phyloP scores from a whole-genome alignment of 2,329 filamentous ascomycete species.

The Aquanectria penicillioides region DNA sequence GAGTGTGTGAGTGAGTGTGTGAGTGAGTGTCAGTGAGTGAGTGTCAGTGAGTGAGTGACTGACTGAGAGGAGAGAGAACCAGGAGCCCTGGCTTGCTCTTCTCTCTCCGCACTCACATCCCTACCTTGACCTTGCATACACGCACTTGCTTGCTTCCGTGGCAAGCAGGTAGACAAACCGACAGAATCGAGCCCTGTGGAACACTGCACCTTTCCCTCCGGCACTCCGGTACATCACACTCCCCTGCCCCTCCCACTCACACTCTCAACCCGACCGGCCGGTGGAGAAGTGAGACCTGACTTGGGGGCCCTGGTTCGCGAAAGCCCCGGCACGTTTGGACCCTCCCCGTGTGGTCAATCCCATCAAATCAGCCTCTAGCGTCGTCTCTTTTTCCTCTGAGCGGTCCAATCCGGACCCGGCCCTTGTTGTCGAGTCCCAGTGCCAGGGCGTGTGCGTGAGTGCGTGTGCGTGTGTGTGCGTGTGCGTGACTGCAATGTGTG shows the following conservation, averaged over 20 bases:
- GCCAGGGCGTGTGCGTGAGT: not conserved
- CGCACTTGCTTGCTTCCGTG: not conserved
- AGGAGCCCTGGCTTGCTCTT: no score
- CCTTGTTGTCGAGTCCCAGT: not conserved
- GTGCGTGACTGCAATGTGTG: not conserved
- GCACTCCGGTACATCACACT: conserved; percentile 17
- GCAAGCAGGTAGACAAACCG: not conserved
- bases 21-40: no score
- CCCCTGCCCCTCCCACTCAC: conserved; percentile 15
- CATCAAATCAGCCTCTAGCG: conserved; percentile 12
- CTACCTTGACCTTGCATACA: no score
- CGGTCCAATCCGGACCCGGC: conserved; percentile 10
- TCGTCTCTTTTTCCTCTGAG: not conserved
- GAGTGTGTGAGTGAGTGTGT: no score
- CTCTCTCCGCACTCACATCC: not conserved
- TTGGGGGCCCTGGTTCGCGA: conserved; percentile 5
- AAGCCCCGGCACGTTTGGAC: conserved; percentile 17
- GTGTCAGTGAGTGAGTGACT: no score
- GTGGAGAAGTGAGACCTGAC: conserved; percentile 22
- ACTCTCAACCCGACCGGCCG: conserved; percentile 25
- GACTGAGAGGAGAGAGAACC: no score
- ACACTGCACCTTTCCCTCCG: not conserved
- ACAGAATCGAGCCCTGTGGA: not conserved
- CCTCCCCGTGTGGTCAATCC: conserved; percentile 1
- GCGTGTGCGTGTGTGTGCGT: not conserved